Evolutionary conservation across 352 stramenopile genomes (phyloP), one percentile per base, ranked within the genome.

Genomic region (Halophytophthora polymorphica): DNA sequence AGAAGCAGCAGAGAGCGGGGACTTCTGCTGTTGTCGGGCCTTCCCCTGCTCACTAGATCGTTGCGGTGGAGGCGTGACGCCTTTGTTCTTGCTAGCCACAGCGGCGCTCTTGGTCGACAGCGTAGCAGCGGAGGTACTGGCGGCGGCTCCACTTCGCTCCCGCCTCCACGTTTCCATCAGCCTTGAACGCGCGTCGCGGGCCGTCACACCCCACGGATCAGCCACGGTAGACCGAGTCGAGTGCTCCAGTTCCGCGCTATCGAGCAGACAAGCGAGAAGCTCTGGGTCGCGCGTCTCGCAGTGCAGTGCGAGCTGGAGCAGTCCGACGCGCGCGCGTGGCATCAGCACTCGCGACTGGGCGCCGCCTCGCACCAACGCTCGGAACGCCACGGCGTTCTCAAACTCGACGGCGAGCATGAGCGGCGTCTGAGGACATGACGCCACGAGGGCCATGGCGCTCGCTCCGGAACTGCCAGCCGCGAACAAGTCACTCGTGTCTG

Each of bases 361-460:
- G 13, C 77, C 74, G 28, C 65, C 78, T 15, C 49, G 50, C 1
- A 88, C 44, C 1, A 92, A 56, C 17, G 66, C 71, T 2, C 64
- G 62, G 47, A 85, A 77, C 5, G 75, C 78, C 7, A 29, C 45
- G 1, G 64, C 33, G 34, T 89, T 90, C 31, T 76, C 62, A 15
- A 58, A 56, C 35, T 83, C 53, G 25, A 92, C 47, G 25, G 78
- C 74, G 6, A 80, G 22, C 72, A 89, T 80, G 19, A 90, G 56
- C 4, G 79, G 64, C 1, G 72, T 84, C 55, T 47, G 64, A 15
- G 35, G 53, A 41, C 25, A 67, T 25, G 47, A 53, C 15, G 28
- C 50, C 38, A 56, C 40, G 15, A 50, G 12, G 2, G 47, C 48
- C 25, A 39, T 56, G 4, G 37, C 54, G 40, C 42, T 69, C 40